These are phyloP conservation scores for Floccularia luteovirens DNA, from an alignment of 768 basidiomycete genomes.

Conservation along the genomic window DNA sequence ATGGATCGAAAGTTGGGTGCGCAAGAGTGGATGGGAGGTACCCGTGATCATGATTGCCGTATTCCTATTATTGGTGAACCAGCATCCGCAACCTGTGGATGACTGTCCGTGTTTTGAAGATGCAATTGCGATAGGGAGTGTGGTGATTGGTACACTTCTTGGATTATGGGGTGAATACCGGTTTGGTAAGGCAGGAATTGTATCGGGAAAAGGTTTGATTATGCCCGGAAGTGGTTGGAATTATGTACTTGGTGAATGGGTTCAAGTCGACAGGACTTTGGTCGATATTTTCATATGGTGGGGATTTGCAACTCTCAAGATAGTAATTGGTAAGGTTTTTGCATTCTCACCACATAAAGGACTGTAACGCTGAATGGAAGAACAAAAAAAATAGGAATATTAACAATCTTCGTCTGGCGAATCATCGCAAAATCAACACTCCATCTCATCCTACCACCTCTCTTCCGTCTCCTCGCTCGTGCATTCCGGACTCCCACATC, in stretches of 20 bases:
- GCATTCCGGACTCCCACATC: constrained; percentile 68
- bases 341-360: constrained; percentile 2
- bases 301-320: constrained; percentile 36
- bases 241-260: constrained; percentile 20
- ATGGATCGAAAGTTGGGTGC: constrained; percentile 26
- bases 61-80: constrained; percentile 72
- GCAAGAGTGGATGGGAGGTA: constrained; percentile 40
- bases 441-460: constrained; percentile 72
- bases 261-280: constrained; percentile 25
- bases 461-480: constrained; percentile 69
- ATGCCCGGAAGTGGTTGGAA: constrained; percentile 57
- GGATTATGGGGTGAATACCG: constrained; percentile 65
- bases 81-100: constrained; percentile 91
- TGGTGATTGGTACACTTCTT: constrained; percentile 66
- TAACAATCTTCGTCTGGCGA: constrained; percentile 82
- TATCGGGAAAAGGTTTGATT: constrained; percentile 18
- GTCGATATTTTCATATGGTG: constrained; percentile 38
- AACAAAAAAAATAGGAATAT: constrained; percentile 42
- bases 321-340: constrained; percentile 28
- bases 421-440: constrained; percentile 74
- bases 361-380: background rate
- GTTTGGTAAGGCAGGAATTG: constrained; percentile 33
- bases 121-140: constrained; percentile 87
- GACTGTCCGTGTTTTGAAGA: constrained; percentile 99
- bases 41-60: constrained; percentile 53